Percentiles rank a stretch among this genome's conserved stretches.
These are phyloP conservation scores for Tolypocladium cylindrosporum DNA, from an alignment of 2,329 filamentous ascomycete species.

Conservation along the genomic window DNA sequence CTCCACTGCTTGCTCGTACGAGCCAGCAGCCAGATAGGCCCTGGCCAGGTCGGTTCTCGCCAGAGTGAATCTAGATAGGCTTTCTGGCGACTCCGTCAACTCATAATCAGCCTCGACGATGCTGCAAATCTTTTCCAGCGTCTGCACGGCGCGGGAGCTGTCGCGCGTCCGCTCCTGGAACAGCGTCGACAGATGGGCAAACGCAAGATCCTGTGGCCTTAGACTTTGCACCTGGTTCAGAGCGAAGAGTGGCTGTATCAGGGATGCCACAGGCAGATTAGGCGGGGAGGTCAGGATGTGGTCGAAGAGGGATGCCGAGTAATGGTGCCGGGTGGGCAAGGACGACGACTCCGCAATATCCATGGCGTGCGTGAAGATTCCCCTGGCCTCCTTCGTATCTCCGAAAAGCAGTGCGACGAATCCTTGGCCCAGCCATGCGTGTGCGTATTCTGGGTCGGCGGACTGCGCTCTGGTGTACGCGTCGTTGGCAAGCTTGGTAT, in stretches of 20 bases:
- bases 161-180: conserved; percentile 75
- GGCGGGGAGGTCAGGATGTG: conserved; percentile 52
- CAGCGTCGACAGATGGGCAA: conserved; percentile 68
- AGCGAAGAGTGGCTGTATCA: conserved; percentile 83
- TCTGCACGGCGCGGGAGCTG: conserved; percentile 49
- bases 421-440: conserved; percentile 91
- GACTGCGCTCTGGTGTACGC: conserved; percentile 88
- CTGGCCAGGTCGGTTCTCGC: conserved; percentile 81
- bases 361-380: conserved; percentile 87
- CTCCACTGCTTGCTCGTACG: conserved; percentile 61
- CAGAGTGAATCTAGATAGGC: conserved; percentile 68
- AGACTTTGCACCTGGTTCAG: conserved; percentile 71
- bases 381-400: conserved; percentile 65
- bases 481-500: conserved; percentile 77
- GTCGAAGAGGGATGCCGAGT: conserved; percentile 74
- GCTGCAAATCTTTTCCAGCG: conserved; percentile 56
- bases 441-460: conserved; percentile 84
- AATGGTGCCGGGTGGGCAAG: conserved; percentile 65
- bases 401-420: conserved; percentile 71
- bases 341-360: conserved; percentile 78
- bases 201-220: conserved; percentile 58
- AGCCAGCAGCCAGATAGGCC: conserved; percentile 61
- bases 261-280: conserved; percentile 42
- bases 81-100: conserved; percentile 62
- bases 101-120: conserved; percentile 76